phyloP scores from a whole-genome alignment of 306 rosid species.

The Fagus sylvatica region DNA sequence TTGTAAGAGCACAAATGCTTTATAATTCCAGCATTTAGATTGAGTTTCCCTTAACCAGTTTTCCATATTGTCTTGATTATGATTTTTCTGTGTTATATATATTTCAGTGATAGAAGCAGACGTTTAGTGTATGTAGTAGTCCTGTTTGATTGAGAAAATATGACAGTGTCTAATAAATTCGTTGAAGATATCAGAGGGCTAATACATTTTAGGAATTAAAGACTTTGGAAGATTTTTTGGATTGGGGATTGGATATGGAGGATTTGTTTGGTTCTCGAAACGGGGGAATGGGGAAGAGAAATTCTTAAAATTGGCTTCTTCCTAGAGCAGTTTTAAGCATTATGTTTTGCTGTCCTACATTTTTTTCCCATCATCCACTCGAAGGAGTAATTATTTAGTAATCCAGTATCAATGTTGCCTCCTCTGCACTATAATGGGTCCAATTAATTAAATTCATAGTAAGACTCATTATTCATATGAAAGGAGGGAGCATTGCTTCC shows the following conservation, averaged over 20 bases:
- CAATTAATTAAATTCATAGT: too few relatives aligned
- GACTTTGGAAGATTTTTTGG: neutral
- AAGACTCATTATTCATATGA: too few relatives aligned
- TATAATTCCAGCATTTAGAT: neutral
- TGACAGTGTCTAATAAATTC: neutral
- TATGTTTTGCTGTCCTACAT: neutral
- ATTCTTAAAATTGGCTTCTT: neutral
- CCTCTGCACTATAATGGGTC: too few relatives aligned
- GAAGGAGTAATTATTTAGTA: neutral
- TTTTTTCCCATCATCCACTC: neutral
- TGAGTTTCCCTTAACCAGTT: neutral
- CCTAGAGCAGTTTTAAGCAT: neutral
- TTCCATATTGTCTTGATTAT: neutral
- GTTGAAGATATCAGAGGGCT: neutral
- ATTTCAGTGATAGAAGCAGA: neutral
- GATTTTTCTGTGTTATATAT: neutral
- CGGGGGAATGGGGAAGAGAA: neutral
- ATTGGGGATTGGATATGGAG: neutral
- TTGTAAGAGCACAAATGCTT: neutral
- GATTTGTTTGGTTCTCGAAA: neutral
- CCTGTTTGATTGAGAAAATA: neutral
- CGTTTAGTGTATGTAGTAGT: neutral
- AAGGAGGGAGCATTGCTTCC: too few relatives aligned
- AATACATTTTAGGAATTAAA: neutral
- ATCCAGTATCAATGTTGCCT: too few relatives aligned